Evolutionary conservation across 306 rosid genomes (phyloP), one percentile per base, ranked within the genome.

Genomic region (Trichosanthes truncata): DNA sequence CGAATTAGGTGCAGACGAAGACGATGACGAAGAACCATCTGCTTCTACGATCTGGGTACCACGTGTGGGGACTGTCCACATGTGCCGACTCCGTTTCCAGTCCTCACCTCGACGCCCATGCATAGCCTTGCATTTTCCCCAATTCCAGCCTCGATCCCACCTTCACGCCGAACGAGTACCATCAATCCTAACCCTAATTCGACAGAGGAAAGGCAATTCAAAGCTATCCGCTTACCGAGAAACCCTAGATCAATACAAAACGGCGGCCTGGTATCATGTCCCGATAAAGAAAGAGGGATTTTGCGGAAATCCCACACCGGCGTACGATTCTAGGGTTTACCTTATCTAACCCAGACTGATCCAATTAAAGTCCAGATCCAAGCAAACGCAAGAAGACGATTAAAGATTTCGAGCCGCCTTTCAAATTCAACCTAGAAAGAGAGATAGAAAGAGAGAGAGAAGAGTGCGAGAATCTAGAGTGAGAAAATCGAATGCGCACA

Each of bases 101-200:
- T 85, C 84, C 79, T 87, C 89, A 87, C 89, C 83, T 82, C 82
- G 76, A 77, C 81, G 65, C 86, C 89, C 92, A 87, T 85, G 94
- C 92, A 90, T 88, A 90, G 88, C 94, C 91, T 88, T 52, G 90
- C 92, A 88, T 90, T 88, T 88, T 88, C 91, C 90, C 89, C 84
- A 86, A 84, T 80, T 77, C 85, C 48, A 79, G 83, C 79, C 80
- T 81, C 85, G 87, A 87, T 84, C 85, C 87, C 81, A 52, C 79
- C 85, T 79, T 78, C 86, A 86, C 38, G 73, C 55, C 82, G 82
- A 67, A 81, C 82, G 77, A 81, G 67, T 40, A 89, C 78, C 88
- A 82, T 86, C 87, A 89, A 86, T 78, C 75, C 84, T 74, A 40
- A 76, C 81, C 69, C 82, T 57, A 76, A 81, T 25, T 57, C 31